Evolutionary conservation across 2,329 filamentous ascomycete species (phyloP), one percentile per base, ranked within the genome.

Genomic region (Alternaria metachromatica): DNA sequence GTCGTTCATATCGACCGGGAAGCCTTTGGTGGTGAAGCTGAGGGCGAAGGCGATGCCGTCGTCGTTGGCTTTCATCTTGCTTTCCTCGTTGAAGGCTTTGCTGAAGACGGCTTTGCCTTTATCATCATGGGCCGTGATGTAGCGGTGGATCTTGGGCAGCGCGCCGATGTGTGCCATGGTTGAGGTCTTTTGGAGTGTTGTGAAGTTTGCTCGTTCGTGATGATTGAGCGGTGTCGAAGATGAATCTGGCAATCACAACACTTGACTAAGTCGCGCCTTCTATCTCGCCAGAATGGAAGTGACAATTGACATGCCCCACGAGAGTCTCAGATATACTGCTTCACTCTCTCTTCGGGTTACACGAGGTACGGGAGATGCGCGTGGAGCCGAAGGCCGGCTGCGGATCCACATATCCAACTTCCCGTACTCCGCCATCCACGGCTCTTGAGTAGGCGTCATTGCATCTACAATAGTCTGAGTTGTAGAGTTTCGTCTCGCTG

Each of bases 21-120:
- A 83, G 50, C 79, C 73, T 50, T 82, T 80, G 5, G 86, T 84
- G 8, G 83, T 82, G 74, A 87, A 87, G 62, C 79, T 80, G 30
- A 87, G 81, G 28, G 79, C 80, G 68, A 87, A 87, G 15, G 78
- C 79, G 33, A 84, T 82, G 43, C 82, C 81, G 65, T 84, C 82
- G 64, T 73, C 80, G 73, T 76, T 80, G 72, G 69, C 64, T 66
- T 70, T 72, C 77, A 80, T 78, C 30, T 71, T 74, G 61, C 70
- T 77, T 57, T 79, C 78, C 37, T 80, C 79, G 54, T 68, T 65
- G 51, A 81, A 71, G 48, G 74, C 75, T 25, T 72, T 68, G 67
- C 74, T 77, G 68, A 81, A 81, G 48, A 81, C 68, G 44, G 77
- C 78, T 59, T 80, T 76, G 58, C 78, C 78, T 41, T 77, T 63